Percentiles rank a stretch among this genome's conserved stretches.
Conservation (phyloP, 306 rosid genomes). For the Canavalia gladiata region DNA sequence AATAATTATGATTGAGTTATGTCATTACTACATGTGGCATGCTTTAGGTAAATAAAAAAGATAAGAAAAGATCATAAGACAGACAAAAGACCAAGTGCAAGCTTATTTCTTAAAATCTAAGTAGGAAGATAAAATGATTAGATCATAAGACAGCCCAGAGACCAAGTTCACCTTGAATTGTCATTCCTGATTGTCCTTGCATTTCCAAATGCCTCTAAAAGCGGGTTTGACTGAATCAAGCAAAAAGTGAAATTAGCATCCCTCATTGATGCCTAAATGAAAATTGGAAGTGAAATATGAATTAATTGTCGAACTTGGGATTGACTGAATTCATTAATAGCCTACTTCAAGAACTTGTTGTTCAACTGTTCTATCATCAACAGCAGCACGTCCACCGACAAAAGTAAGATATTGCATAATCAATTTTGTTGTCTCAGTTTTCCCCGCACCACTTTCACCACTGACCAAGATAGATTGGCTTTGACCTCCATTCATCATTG, state of each 20-base stretch:
- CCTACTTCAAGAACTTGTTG: constrained; percentile 94
- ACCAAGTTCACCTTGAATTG: constrained; percentile 75
- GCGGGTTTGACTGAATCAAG: constrained; percentile 80
- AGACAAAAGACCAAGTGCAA: constrained; percentile 4
- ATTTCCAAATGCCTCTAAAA: constrained; percentile 92
- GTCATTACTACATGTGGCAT: neutral
- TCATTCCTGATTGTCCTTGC: constrained; percentile 93
- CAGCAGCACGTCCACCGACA: constrained; percentile 89
- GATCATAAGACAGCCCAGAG: too few relatives aligned
- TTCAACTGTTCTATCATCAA: constrained; percentile 82
- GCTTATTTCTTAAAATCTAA: constrained; percentile 8
- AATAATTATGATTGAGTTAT: neutral
- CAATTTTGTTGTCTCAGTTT: constrained; percentile 92
- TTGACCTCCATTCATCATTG: constrained; percentile 76
- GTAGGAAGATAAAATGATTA: neutral
- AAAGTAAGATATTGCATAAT: constrained; percentile 93
- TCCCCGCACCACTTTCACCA: constrained; percentile 97
- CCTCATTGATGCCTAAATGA: constrained; percentile 14
- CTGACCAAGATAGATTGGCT: constrained; percentile 93
- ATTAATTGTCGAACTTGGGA: neutral
- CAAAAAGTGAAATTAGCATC: constrained; percentile 27
- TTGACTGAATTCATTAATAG: constrained; percentile 32
- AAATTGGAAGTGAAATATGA: neutral
- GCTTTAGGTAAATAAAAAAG: constrained; percentile 8
- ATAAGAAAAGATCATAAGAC: neutral